Conservation (phyloP, 495 filamentous ascomycete species). For the Physcia stellaris region DNA sequence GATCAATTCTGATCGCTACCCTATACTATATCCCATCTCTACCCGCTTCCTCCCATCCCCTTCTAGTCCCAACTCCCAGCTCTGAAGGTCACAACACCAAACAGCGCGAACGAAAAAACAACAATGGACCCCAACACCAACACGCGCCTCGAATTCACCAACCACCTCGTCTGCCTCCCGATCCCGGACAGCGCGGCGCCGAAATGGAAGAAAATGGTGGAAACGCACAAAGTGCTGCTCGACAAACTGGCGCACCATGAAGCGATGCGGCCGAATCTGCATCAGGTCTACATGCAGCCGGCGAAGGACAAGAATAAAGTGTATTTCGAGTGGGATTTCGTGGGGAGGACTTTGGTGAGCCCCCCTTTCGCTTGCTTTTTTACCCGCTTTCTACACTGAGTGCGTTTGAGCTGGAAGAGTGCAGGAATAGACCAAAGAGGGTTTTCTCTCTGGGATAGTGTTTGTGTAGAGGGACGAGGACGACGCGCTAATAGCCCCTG, state of each 20-base stretch:
- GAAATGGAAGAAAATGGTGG: constrained; percentile 9
- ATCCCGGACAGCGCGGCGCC: constrained; percentile 4
- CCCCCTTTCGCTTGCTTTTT: neutral
- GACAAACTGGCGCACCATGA: constrained; percentile 20
- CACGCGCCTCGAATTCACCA: constrained; percentile 13
- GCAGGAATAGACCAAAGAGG: no score
- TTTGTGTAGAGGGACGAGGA: neutral
- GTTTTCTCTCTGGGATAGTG: no score
- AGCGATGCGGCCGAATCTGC: constrained; percentile 22
- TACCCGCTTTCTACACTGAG: neutral
- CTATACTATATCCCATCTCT: no score
- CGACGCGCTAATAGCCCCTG: neutral
- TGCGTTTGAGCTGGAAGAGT: no score
- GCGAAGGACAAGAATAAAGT: constrained; percentile 21
- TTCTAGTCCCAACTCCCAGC: no score
- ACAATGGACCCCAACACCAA: constrained; percentile 14
- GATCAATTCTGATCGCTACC: no score
- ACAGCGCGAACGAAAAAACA: no score
- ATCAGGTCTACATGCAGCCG: constrained; percentile 23
- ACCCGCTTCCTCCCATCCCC: no score
- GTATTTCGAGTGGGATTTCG: constrained; percentile 27
- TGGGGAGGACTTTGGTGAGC: constrained; percentile 16
- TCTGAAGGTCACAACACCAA: no score
- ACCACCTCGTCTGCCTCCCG: constrained; percentile 2
- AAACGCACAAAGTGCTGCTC: constrained; percentile 8